Percentiles rank a stretch among this genome's conserved stretches.
These are phyloP conservation scores for Amesomyces nigricolor DNA, from an alignment of 2,329 filamentous ascomycete genomes.

Conservation along the genomic window DNA sequence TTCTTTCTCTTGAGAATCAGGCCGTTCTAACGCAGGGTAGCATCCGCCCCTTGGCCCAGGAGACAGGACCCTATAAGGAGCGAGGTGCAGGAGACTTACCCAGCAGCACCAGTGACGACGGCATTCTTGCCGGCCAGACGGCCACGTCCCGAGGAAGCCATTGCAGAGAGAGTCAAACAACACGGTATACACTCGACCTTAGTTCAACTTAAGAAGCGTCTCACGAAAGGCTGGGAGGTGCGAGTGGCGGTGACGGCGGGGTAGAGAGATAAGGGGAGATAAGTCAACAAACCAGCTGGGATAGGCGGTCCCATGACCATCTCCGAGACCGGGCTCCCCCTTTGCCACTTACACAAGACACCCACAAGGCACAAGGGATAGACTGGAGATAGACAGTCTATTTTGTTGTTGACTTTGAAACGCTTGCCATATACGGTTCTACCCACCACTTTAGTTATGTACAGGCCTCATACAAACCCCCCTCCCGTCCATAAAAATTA, in stretches of 20 bases:
- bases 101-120: conserved; percentile 77
- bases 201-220: neutral
- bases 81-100: conserved; percentile 49
- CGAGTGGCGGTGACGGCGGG: neutral
- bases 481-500: neutral
- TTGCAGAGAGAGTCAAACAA: neutral
- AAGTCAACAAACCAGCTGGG: conserved; percentile 1
- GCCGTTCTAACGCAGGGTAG: neutral
- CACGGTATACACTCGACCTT: neutral
- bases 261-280: conserved; percentile 1
- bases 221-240: neutral
- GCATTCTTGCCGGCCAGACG: conserved; percentile 57
- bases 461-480: neutral
- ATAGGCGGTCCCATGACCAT: conserved; percentile 9
- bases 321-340: neutral
- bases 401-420: too few relatives aligned
- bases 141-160: conserved; percentile 31
- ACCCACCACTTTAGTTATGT: neutral
- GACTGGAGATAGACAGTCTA: too few relatives aligned
- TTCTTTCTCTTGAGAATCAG: neutral
- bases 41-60: too few relatives aligned
- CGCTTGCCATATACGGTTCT: too few relatives aligned
- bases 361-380: too few relatives aligned
- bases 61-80: too few relatives aligned
- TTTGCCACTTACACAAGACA: too few relatives aligned